phyloP scores from a whole-genome alignment of 805 yeast genomes.

The Lipomyces sp. region DNA sequence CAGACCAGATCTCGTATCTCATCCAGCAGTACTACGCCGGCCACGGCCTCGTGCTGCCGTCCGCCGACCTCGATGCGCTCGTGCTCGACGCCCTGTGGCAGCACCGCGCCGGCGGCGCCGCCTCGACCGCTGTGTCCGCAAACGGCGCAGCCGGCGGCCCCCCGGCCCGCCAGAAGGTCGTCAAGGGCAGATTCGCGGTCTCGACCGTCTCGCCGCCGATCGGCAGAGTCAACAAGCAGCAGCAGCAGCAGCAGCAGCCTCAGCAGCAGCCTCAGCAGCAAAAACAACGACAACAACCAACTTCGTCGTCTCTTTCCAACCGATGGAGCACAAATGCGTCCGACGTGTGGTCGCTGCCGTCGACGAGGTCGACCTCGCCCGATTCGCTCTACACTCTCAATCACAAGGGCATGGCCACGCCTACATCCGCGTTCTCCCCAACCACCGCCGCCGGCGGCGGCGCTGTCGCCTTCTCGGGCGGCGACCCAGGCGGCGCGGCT shows the following conservation, averaged over 20 bases:
- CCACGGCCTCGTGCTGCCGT: constrained; percentile 13
- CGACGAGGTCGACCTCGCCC: constrained; percentile 19
- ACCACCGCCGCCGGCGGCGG: no score
- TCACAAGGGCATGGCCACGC: background rate
- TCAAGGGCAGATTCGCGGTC: constrained; percentile 1
- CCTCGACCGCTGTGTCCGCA: background rate
- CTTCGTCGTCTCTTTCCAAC: background rate
- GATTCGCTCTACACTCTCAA: constrained; percentile 6
- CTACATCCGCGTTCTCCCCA: constrained; percentile 1
- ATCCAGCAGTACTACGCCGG: constrained; percentile 11
- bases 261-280: background rate
- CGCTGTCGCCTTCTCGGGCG: no score
- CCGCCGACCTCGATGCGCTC: constrained; percentile 20
- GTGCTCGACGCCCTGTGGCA: constrained; percentile 22
- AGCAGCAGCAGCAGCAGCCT: background rate
- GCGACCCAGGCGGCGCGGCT: no score
- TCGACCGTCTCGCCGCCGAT: background rate
- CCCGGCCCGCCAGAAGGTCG: background rate
- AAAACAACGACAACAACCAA: no score
- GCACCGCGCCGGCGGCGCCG: constrained; percentile 11
- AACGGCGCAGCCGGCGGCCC: background rate
- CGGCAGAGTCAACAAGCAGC: background rate
- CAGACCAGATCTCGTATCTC: constrained; percentile 16
- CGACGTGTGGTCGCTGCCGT: constrained; percentile 10
- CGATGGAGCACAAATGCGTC: background rate